Conservation (phyloP, 345 rosid species). For the Clausena lansium region DNA sequence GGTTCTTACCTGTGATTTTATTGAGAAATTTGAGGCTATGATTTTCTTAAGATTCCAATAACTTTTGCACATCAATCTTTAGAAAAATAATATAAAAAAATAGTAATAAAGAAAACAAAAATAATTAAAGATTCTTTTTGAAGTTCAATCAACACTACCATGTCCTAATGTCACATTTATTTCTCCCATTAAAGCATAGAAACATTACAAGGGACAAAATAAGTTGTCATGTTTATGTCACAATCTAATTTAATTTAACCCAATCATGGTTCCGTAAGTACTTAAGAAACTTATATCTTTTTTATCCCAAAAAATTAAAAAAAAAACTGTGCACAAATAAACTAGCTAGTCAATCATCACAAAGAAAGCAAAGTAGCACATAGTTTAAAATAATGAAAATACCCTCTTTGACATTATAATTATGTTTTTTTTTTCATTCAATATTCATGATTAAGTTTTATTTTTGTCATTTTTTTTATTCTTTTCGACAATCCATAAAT, state of each 20-base stretch:
- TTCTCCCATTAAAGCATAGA: neutral
- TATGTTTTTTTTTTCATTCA: neutral
- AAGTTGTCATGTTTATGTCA: constrained; percentile 15
- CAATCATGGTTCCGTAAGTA: constrained; percentile 22
- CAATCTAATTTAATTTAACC: neutral
- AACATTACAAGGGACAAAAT: constrained; percentile 12
- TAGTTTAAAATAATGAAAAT: neutral
- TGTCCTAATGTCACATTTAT: constrained; percentile 6
- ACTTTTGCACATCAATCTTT: constrained; percentile 10
- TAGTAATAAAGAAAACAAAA: constrained; percentile 4
- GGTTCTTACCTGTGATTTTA: constrained; percentile 2
- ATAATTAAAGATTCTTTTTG: neutral
- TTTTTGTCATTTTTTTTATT: too few species aligned
- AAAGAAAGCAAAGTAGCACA: neutral
- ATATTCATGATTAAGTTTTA: too few species aligned
- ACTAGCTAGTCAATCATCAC: neutral
- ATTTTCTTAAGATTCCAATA: constrained; percentile 27
- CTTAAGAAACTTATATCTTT: neutral
- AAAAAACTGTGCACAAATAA: neutral
- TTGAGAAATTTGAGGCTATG: neutral
- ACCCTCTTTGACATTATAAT: neutral
- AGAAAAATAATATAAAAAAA: neutral
- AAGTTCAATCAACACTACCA: neutral
- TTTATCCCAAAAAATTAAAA: neutral
- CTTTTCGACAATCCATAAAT: neutral